Evolutionary conservation across 2,329 filamentous ascomycete species (phyloP), one percentile per base, ranked within the genome.

Genomic region (Dactylellina leptospora): DNA sequence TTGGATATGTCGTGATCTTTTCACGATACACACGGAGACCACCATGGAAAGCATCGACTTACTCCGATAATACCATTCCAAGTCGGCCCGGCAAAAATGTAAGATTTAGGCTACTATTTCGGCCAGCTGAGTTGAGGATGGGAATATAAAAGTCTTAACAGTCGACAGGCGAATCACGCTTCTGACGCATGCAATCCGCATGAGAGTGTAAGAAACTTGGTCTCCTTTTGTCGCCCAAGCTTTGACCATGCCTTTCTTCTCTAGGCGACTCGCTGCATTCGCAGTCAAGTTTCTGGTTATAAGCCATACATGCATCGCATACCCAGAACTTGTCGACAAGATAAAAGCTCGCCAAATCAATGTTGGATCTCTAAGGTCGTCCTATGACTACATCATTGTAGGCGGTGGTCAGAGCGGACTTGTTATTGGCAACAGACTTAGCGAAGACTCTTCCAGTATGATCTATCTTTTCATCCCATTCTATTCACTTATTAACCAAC

Each of bases 371-470:
- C 16, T 71, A 16, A 56, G 50, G 27, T 51, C 66, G 1, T 66
- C 56, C 3, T 77, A 77, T 48, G 74, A 76, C 18, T 77, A 76
- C 68, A 69, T 77, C n/a, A 74, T 77, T 54, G 74, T 75, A 5
- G 75, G 75, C 30, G 75, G 75, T 4, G 75, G 75, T n/a, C 76
- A 75, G 33, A 74, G 74, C 11, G 77, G 77, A 6, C 62, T 78
- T 6, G 75, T 76, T 2, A 76, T 78, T 20, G 77, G 74, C 4
- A 77, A 78, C 42, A 74, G 77, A 47, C 55, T 78, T 22, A 75
- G 77, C 10, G 77, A 77, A 53, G 68, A 78, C 55, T 38, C 64
- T 13, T 61, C 74, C n/a, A 73, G 75, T 77, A 61, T 33, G 38
- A 33, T 58, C 36, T 18, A 11, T 16, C 28, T 16, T 25, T n/a